Percentiles rank a stretch among this genome's conserved stretches.
Evolutionary conservation across 371 early-diverging fungal species (phyloP).

Genomic region (Syncephalastrum racemosum): DNA sequence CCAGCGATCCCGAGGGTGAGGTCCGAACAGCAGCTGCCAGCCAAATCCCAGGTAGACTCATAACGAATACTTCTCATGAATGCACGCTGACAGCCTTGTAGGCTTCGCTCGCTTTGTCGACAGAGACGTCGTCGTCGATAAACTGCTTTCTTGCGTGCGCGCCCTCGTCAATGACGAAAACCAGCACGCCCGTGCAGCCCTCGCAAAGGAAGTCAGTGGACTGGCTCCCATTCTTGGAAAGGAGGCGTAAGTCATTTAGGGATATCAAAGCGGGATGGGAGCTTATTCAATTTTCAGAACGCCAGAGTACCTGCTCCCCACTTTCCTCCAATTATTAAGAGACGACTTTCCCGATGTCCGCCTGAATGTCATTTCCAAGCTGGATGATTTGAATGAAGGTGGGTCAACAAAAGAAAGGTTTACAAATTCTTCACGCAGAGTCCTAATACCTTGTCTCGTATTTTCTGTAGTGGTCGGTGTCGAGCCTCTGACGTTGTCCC

Average conservation of each 20-base stretch:
- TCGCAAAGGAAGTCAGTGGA: slow-evolving; percentile 95
- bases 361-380: slow-evolving; percentile 95
- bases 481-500: slow-evolving; percentile 93
- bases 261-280: not conserved
- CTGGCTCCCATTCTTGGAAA: slow-evolving; percentile 94
- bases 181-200: slow-evolving; percentile 94
- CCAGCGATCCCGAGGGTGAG: slow-evolving; percentile 96
- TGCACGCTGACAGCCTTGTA: slow-evolving; percentile 12
- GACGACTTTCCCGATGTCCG: slow-evolving; percentile 98
- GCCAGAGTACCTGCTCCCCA: slow-evolving; percentile 90
- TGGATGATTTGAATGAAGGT: slow-evolving; percentile 92
- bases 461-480: slow-evolving; percentile 84
- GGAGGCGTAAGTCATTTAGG: slow-evolving; percentile 65
- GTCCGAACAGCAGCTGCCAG: slow-evolving; percentile 92
- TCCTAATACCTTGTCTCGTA: not conserved
- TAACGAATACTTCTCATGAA: not conserved
- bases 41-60: slow-evolving; percentile 79
- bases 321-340: slow-evolving; percentile 93
- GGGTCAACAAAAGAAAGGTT: slow-evolving; percentile 4
- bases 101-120: slow-evolving; percentile 86
- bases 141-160: slow-evolving; percentile 88
- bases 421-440: not conserved
- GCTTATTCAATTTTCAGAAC: slow-evolving; percentile 53
- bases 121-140: slow-evolving; percentile 71
- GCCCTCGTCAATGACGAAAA: slow-evolving; percentile 91